Conservation (phyloP, 2,329 filamentous ascomycete genomes). For the Chaetothyriales sp. region DNA sequence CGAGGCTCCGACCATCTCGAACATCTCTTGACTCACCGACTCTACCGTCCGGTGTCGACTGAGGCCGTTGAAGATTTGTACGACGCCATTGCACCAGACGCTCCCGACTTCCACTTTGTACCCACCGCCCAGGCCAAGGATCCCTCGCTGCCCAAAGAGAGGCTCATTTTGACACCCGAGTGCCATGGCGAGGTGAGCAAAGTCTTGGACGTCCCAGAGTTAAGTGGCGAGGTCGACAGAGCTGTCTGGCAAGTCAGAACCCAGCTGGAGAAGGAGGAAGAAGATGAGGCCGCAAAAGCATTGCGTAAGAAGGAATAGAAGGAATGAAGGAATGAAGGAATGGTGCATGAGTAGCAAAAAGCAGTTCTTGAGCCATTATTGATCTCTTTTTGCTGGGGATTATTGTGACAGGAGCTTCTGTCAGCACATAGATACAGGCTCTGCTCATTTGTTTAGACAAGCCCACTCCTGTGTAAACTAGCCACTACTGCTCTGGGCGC, state of each 20-base stretch:
- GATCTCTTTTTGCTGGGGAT: not conserved
- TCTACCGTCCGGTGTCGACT: constrained; percentile 54
- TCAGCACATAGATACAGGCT: too few species aligned
- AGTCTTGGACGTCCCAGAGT: constrained; percentile 52
- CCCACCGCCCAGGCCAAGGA: constrained; percentile 25
- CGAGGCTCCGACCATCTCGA: constrained; percentile 73
- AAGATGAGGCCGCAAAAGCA: not conserved
- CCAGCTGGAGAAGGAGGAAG: constrained; percentile 21
- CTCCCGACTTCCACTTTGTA: constrained; percentile 21
- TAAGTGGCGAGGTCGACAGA: constrained; percentile 59
- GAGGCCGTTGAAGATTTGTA: constrained; percentile 64
- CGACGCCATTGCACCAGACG: constrained; percentile 28
- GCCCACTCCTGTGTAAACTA: too few species aligned
- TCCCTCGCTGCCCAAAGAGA: constrained; percentile 27
- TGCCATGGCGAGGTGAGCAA: constrained; percentile 47
- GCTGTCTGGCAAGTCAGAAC: constrained; percentile 58
- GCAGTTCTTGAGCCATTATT: not conserved
- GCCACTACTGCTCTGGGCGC: too few species aligned
- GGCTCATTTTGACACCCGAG: constrained; percentile 29
- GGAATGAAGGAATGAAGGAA: constrained; percentile 11
- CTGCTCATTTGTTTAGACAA: too few species aligned
- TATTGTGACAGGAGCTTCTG: too few species aligned
- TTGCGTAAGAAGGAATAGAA: constrained; percentile 1
- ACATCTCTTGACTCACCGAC: constrained; percentile 61
- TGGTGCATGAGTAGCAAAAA: constrained; percentile 3